Percentiles rank a stretch among this genome's conserved stretches.
Conservation (phyloP, 371 early-diverging fungal species). For the Rhizopus delemar region DNA sequence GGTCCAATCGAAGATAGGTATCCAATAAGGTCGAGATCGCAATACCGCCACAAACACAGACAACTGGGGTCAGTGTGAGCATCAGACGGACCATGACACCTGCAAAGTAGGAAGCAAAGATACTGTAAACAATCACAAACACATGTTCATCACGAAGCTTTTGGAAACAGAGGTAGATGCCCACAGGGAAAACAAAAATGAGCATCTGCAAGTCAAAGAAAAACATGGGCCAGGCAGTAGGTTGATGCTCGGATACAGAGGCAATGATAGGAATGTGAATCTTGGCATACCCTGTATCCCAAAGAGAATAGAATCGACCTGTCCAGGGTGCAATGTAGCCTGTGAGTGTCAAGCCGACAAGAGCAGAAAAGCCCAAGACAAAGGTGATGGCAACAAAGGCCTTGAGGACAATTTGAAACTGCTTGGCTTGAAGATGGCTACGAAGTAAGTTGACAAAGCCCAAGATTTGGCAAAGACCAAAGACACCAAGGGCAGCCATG, state of each 20-base stretch:
- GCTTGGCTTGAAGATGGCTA: slow-evolving; percentile 77
- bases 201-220: slow-evolving; percentile 97
- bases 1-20: slow-evolving; percentile 62
- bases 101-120: slow-evolving; percentile 98
- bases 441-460: slow-evolving; percentile 87
- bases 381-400: slow-evolving; percentile 66
- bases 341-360: slow-evolving; percentile 68
- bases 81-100: slow-evolving; percentile 99
- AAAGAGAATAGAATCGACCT: slow-evolving; percentile 98
- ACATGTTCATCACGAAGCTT: slow-evolving; percentile 93
- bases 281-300: slow-evolving; percentile 98
- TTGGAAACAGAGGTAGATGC: slow-evolving; percentile 94
- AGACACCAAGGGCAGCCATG: slow-evolving; percentile 96
- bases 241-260: slow-evolving; percentile 99
- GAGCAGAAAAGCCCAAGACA: slow-evolving; percentile 47
- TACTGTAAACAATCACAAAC: slow-evolving; percentile 93
- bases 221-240: slow-evolving; percentile 98
- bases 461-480: slow-evolving; percentile 90
- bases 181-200: slow-evolving; percentile 94
- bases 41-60: slow-evolving; percentile 93
- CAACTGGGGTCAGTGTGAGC: slow-evolving; percentile 96
- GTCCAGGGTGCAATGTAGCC: slow-evolving; percentile 98
- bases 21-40: slow-evolving; percentile 86
- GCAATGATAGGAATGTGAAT: slow-evolving; percentile 99
- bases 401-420: slow-evolving; percentile 79